Evolutionary conservation across 2,329 filamentous ascomycete genomes (phyloP).

Genomic region (Nothomitra cinnamomea): DNA sequence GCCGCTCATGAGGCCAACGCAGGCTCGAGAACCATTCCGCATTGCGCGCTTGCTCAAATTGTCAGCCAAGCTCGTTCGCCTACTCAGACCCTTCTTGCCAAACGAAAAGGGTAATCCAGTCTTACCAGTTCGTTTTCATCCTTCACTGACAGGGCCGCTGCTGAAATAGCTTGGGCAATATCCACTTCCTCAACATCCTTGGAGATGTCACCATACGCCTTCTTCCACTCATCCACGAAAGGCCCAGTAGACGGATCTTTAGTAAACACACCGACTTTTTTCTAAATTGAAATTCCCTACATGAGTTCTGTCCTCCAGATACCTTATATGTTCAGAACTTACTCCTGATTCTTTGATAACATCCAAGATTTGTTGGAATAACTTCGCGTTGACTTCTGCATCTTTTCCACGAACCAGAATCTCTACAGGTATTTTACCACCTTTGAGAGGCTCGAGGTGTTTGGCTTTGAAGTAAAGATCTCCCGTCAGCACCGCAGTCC

Average conservation of each 20-base stretch:
- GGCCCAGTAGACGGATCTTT: constrained; percentile 77
- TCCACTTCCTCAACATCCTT: constrained; percentile 85
- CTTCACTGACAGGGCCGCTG: constrained; percentile 75
- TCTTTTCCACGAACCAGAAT: constrained; percentile 87
- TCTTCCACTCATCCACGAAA: constrained; percentile 95
- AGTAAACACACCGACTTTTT: constrained; percentile 73
- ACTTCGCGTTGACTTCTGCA: constrained; percentile 75
- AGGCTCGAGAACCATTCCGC: constrained; percentile 84
- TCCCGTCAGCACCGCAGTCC: constrained; percentile 1
- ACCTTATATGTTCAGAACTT: constrained; percentile 23
- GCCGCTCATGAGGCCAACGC: constrained; percentile 83
- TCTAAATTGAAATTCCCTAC: constrained; percentile 29
- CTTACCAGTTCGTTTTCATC: constrained; percentile 74
- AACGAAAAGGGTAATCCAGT: constrained; percentile 7
- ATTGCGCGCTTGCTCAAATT: constrained; percentile 52
- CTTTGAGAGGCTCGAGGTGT: constrained; percentile 80
- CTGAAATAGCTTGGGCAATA: constrained; percentile 64
- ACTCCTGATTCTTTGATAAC: constrained; percentile 77
- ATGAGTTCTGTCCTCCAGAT: neutral
- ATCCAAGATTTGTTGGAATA: constrained; percentile 69
- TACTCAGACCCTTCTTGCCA: neutral
- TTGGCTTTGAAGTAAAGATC: constrained; percentile 42
- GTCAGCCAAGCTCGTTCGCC: neutral
- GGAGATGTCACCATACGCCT: constrained; percentile 55
- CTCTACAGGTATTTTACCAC: constrained; percentile 82